Percentiles rank a stretch among this genome's conserved stretches.
Conservation (phyloP, 371 early-diverging fungal species). For the Mucor indicus region DNA sequence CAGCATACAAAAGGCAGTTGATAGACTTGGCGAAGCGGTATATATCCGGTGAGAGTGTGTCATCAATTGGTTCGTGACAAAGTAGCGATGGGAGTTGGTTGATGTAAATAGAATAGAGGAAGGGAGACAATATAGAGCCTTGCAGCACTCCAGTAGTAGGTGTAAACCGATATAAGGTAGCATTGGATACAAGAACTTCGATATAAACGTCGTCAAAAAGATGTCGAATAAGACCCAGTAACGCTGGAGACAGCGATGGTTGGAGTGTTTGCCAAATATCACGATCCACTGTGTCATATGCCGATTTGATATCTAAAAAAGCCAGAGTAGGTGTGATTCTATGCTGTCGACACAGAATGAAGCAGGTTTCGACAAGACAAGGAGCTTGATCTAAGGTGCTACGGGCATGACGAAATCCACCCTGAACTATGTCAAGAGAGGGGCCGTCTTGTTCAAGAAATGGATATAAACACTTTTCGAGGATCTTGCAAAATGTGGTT, state of each 20-base stretch:
- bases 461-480: neutral
- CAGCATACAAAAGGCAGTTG: slow-evolving; percentile 7
- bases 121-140: slow-evolving; percentile 4
- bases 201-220: slow-evolving; percentile 19
- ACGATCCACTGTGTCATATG: slow-evolving; percentile 15
- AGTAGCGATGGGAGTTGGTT: slow-evolving; percentile 14
- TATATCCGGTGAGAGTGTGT: neutral
- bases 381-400: slow-evolving; percentile 26
- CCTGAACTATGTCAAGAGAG: slow-evolving; percentile 19
- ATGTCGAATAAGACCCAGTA: slow-evolving; percentile 5
- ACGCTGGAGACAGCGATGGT: neutral
- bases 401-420: slow-evolving; percentile 23
- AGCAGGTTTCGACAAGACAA: slow-evolving; percentile 13
- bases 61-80: neutral
- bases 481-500: neutral
- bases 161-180: slow-evolving; percentile 5
- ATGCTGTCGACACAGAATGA: neutral
- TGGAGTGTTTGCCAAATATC: neutral
- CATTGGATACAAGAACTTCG: neutral
- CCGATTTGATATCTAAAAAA: slow-evolving; percentile 17
- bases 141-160: slow-evolving; percentile 15
- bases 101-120: slow-evolving; percentile 19
- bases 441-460: neutral
- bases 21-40: neutral
- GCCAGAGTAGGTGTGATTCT: slow-evolving; percentile 1